Conservation (phyloP, 257 asterid genomes). For the Voacanga thouarsii region DNA sequence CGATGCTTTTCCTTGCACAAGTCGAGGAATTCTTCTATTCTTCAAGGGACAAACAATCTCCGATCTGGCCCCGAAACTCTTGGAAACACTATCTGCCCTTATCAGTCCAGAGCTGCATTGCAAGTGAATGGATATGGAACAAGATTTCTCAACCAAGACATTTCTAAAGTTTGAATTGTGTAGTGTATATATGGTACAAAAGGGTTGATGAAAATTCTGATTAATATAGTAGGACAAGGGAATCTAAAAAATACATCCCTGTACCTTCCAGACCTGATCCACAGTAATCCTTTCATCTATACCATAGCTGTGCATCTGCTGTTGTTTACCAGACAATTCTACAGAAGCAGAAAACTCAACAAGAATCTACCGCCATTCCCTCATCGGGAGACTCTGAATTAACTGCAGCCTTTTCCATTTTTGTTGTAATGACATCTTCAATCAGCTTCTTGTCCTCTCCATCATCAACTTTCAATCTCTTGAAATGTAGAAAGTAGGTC, state of each 20-base stretch:
- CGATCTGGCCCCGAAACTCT: no score
- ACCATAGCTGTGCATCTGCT: slow-evolving; percentile 1
- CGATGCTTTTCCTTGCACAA: no score
- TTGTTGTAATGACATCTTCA: slow-evolving; percentile 27
- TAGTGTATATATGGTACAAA: background rate
- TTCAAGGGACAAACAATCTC: no score
- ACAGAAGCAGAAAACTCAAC: background rate
- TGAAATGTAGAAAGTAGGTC: slow-evolving; percentile 6
- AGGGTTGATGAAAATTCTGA: background rate
- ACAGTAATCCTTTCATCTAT: background rate
- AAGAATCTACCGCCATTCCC: slow-evolving; percentile 27
- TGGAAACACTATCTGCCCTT: no score
- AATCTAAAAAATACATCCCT: background rate
- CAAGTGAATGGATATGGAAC: background rate
- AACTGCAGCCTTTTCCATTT: slow-evolving; percentile 24
- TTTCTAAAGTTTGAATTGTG: background rate
- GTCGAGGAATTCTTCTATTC: no score
- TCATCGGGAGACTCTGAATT: slow-evolving; percentile 18
- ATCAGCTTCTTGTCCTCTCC: slow-evolving; percentile 21
- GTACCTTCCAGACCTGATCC: background rate
- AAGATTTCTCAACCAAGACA: background rate
- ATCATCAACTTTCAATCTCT: slow-evolving; percentile 40
- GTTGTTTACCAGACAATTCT: background rate
- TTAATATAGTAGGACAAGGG: background rate
- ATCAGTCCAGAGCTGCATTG: background rate